phyloP scores from a whole-genome alignment of 2,329 filamentous ascomycete species.

The Fusarium dimerum region DNA sequence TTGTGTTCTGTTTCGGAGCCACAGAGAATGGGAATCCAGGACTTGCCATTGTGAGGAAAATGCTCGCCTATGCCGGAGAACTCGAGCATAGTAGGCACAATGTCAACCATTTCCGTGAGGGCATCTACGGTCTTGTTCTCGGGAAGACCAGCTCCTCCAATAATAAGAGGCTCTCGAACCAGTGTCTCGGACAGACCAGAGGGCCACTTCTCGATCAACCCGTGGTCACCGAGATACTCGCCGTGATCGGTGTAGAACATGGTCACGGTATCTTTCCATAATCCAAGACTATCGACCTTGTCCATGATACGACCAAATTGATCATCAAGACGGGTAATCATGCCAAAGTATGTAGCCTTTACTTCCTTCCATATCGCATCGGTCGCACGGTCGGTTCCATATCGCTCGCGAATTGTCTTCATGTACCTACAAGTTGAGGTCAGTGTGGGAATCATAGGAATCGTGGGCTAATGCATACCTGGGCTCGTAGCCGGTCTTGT shows the following conservation, averaged over 20 bases:
- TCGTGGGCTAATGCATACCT: constrained; percentile 27
- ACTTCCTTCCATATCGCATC: constrained; percentile 45
- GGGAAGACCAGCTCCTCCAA: constrained; percentile 43
- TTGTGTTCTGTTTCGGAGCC: constrained; percentile 33
- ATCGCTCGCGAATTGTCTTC: constrained; percentile 38
- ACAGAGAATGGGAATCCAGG: constrained; percentile 33
- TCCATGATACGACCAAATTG: constrained; percentile 45
- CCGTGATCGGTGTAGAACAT: constrained; percentile 49
- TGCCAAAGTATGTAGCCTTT: constrained; percentile 47
- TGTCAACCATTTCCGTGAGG: constrained; percentile 48
- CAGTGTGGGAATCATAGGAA: too few relatives aligned
- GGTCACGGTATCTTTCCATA: constrained; percentile 43
- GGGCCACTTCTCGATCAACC: constrained; percentile 51
- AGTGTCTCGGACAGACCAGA: constrained; percentile 44
- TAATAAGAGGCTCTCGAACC: constrained; percentile 44
- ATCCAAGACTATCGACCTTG: constrained; percentile 33
- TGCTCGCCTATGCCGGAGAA: constrained; percentile 38
- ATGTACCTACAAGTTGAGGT: constrained; percentile 22
- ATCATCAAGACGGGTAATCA: constrained; percentile 47
- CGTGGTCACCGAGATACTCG: constrained; percentile 49
- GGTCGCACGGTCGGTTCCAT: constrained; percentile 42
- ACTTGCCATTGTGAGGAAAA: constrained; percentile 43
- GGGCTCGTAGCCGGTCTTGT: constrained; percentile 44
- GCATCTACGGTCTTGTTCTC: constrained; percentile 32
- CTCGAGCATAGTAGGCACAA: constrained; percentile 46